Percentiles rank a stretch among this genome's conserved stretches.
Evolutionary conservation across 2,329 filamentous ascomycete species (phyloP).

Genomic region (Neocucurbitaria cava): DNA sequence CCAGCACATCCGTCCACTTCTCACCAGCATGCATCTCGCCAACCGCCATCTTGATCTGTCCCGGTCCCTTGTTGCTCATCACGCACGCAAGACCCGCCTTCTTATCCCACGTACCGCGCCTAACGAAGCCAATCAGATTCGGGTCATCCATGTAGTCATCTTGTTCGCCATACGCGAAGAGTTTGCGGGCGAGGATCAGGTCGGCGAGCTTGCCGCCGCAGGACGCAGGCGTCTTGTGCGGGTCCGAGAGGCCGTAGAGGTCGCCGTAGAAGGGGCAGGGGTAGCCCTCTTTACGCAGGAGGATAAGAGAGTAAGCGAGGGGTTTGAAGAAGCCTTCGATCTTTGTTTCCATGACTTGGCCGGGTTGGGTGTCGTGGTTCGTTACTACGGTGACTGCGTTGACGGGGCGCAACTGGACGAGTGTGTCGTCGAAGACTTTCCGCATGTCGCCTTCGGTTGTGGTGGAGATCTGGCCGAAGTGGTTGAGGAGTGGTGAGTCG

Average conservation of each 20-base stretch:
- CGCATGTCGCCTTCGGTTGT: slow-evolving; percentile 66
- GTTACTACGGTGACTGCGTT: slow-evolving; percentile 72
- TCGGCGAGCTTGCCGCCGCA: slow-evolving; percentile 63
- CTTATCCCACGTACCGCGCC: slow-evolving; percentile 60
- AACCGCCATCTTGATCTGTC: slow-evolving; percentile 66
- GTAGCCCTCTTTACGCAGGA: slow-evolving; percentile 68
- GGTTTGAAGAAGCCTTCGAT: slow-evolving; percentile 74
- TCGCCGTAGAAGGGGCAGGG: slow-evolving; percentile 77
- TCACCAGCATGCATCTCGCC: slow-evolving; percentile 65
- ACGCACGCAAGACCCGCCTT: slow-evolving; percentile 58
- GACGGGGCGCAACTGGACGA: slow-evolving; percentile 62
- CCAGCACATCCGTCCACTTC: slow-evolving; percentile 69
- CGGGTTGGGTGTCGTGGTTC: slow-evolving; percentile 75
- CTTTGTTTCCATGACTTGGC: slow-evolving; percentile 68
- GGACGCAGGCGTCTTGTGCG: slow-evolving; percentile 59
- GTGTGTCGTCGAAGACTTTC: slow-evolving; percentile 66
- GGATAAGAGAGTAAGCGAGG: slow-evolving; percentile 74
- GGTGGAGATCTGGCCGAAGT: slow-evolving; percentile 67
- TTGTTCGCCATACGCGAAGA: slow-evolving; percentile 72
- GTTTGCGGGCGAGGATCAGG: slow-evolving; percentile 67
- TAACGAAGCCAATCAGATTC: slow-evolving; percentile 68
- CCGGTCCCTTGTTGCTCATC: slow-evolving; percentile 56
- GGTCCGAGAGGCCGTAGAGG: slow-evolving; percentile 67
- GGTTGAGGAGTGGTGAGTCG: slow-evolving; percentile 73
- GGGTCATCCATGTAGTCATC: slow-evolving; percentile 67